Percentiles rank a stretch among this genome's conserved stretches.
Evolutionary conservation across 2,329 filamentous ascomycete genomes (phyloP).

Genomic region (Tolypocladium inflatum): DNA sequence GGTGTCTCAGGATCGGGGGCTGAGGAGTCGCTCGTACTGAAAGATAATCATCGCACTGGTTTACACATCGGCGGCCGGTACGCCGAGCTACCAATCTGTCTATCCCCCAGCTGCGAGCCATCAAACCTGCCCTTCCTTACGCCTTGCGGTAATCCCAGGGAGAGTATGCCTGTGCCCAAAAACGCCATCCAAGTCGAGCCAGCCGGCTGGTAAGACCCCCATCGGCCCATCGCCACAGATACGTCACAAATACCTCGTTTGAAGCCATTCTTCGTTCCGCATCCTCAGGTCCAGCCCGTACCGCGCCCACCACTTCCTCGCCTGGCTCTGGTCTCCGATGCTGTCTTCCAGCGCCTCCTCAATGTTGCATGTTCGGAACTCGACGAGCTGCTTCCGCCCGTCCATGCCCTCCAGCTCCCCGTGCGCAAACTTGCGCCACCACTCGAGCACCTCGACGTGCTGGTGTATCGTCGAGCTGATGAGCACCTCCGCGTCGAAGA

Average conservation of each 20-base stretch:
- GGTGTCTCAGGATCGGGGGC: neutral
- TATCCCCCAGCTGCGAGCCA: neutral
- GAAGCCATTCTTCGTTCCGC: conserved; percentile 84
- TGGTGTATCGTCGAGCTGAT: conserved; percentile 83
- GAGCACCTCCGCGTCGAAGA: conserved; percentile 75
- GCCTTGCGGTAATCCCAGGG: neutral
- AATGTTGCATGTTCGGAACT: conserved; percentile 92
- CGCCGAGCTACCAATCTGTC: neutral
- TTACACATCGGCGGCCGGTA: neutral
- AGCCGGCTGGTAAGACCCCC: neutral
- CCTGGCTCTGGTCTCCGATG: conserved; percentile 58
- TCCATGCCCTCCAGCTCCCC: conserved; percentile 45
- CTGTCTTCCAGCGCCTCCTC: conserved; percentile 91
- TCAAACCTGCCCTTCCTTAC: neutral
- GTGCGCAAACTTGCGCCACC: conserved; percentile 71
- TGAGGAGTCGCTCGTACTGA: neutral
- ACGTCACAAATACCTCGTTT: conserved; percentile 57
- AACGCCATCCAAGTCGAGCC: neutral
- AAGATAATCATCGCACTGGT: neutral
- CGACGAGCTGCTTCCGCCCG: conserved; percentile 56
- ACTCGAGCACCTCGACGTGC: conserved; percentile 75
- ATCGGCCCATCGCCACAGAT: conserved; percentile 38
- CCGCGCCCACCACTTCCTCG: conserved; percentile 78
- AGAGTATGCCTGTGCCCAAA: neutral
- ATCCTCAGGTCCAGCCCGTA: conserved; percentile 76